Percentiles rank a stretch among this genome's conserved stretches.
phyloP scores from a whole-genome alignment of 805 yeast genomes.

The Naumovozyma castellii region DNA sequence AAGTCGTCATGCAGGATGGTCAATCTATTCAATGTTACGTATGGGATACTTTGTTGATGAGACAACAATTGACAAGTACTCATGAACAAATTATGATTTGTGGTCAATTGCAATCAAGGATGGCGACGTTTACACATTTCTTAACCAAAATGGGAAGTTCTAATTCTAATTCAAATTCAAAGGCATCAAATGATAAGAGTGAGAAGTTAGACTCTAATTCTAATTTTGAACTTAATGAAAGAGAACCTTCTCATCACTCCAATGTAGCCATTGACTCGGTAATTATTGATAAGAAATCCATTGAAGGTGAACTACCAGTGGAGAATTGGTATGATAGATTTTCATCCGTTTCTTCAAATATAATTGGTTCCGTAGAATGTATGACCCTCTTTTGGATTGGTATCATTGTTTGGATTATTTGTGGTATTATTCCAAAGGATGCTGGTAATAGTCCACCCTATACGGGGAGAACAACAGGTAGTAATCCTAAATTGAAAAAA shows the following conservation, averaged over 20 bases:
- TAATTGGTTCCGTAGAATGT: conserved; percentile 28
- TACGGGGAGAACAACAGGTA: conserved; percentile 19
- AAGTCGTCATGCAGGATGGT: conserved; percentile 36
- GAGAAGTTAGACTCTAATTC: no score
- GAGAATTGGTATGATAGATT: conserved; percentile 31
- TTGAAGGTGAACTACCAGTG: conserved; percentile 14
- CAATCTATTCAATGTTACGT: conserved; percentile 33
- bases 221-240: no score
- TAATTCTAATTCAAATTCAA: no score
- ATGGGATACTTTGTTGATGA: conserved; percentile 35
- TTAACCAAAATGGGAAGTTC: no score
- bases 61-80: conserved; percentile 30
- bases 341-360: conserved; percentile 18
- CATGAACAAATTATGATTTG: conserved; percentile 22
- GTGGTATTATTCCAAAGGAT: conserved; percentile 27
- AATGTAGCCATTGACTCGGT: not conserved
- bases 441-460: conserved; percentile 23
- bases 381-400: conserved; percentile 33
- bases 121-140: conserved; percentile 16
- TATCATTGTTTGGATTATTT: conserved; percentile 32
- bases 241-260: not conserved
- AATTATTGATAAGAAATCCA: not conserved
- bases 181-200: no score
- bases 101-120: conserved; percentile 25
- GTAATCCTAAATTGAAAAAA: conserved; percentile 15